Percentiles rank a stretch among this genome's conserved stretches.
These are phyloP conservation scores for Ambrosiella xylebori DNA, from an alignment of 2,329 filamentous ascomycete species.

Conservation along the genomic window DNA sequence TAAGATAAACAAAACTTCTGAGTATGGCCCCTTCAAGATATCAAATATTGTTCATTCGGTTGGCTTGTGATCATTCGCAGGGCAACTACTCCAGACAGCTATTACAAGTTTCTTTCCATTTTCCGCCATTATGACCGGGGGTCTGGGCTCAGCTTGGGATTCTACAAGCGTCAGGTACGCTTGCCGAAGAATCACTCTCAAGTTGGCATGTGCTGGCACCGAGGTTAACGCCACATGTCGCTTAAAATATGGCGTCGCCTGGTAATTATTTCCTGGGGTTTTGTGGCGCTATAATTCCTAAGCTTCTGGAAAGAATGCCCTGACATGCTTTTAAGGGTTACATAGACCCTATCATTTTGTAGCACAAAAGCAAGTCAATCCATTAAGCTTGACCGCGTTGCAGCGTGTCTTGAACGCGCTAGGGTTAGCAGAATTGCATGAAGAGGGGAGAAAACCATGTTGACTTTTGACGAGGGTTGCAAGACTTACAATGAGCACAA, in stretches of 20 bases:
- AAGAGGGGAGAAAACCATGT: neutral
- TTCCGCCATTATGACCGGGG: neutral
- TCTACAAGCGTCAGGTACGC: neutral
- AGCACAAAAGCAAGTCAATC: neutral
- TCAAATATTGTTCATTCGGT: neutral
- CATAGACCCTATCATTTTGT: neutral
- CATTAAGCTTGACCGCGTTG: neutral
- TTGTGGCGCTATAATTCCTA: neutral
- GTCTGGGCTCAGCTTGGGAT: neutral
- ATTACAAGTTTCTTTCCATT: neutral
- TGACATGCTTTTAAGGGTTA: neutral
- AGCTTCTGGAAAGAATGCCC: neutral
- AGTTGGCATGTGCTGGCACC: conserved; percentile 11
- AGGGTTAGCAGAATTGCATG: neutral
- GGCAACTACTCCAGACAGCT: neutral
- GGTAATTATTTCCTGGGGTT: too few relatives aligned
- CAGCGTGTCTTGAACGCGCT: neutral
- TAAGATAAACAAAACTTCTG: neutral
- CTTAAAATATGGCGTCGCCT: neutral
- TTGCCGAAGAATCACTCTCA: neutral
- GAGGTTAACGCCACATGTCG: conserved; percentile 10
- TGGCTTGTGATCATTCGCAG: neutral
- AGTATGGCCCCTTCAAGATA: neutral
- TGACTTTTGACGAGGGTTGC: neutral
- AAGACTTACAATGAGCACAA: neutral